Base-by-base conservation (phyloP, 176 grass and related monocot species). In the Aegilops longissima region DNA sequence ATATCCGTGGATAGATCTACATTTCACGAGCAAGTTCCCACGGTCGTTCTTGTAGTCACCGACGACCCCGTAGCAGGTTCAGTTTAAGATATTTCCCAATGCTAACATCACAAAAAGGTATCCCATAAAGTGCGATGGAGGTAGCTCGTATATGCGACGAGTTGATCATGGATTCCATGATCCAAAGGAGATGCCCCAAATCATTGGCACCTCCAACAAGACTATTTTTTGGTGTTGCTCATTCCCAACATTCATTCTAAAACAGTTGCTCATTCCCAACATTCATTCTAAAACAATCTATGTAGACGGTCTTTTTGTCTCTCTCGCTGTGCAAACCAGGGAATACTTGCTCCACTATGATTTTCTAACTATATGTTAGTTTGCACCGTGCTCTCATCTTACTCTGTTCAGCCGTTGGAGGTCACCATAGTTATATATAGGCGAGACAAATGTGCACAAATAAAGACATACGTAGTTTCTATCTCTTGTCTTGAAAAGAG, bases 121-220 rank as follows among this genome's bases (percentile, higher is more conserved):
- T 3, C 30, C 30, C 30, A 31, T 31, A 31, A 31, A 36, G 34
- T 69, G 66, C 66, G 13, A 14, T 2, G 30, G 5, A 31, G 29
- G 12, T 3, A 14, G 13, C 27, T 66, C 7, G 12, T 30, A 6
- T 16, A 33, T 31, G 64, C 30, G 31, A 36, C 16, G 16, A 35
- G 66, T 36, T 69, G 31, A 36, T 36, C 31, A 69, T 35, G 31
- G 31, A 20, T 36, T 69, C 0, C 31, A 3, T 20, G 6, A 69
- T 1, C 0, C 0, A 0, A 3, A 2, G 6, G 14, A 1, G 18
- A 18, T 20, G 66, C 66, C 33, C 31, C 5, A 2, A 17, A 52
- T 17, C 49, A 0, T 52, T 20, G 25, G 16, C 31, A 31, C 16
- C 8, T 66, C 12, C 12, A 31, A 31, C 27, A 2, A 31, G 27